phyloP scores from a whole-genome alignment of 495 filamentous ascomycete genomes.

The Aspergillus egyptiacus region DNA sequence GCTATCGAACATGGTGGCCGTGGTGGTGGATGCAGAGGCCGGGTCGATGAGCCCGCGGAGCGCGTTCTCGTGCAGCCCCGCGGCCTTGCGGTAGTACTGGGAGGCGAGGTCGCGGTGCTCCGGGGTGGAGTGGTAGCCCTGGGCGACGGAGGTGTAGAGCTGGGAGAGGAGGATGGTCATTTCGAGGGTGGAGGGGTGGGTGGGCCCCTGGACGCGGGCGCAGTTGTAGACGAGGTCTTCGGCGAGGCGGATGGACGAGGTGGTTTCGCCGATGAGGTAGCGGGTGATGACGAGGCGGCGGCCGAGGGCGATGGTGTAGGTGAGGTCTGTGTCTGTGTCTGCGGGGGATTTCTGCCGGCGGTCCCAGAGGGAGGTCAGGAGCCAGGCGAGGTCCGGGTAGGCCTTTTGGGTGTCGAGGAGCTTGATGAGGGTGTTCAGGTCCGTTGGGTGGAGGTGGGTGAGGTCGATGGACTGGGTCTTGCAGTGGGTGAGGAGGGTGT shows the following conservation, averaged over 20 bases:
- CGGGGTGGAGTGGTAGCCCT: constrained; percentile 28
- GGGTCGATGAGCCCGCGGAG: constrained; percentile 34
- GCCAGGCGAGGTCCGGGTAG: constrained; percentile 34
- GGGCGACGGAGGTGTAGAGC: constrained; percentile 34
- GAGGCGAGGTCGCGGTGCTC: constrained; percentile 29
- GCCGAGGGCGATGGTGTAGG: constrained; percentile 25
- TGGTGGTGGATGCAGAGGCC: constrained; percentile 6
- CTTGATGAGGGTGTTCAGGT: constrained; percentile 32
- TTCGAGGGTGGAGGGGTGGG: constrained; percentile 30
- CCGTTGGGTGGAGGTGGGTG: constrained; percentile 22
- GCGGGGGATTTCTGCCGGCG: constrained; percentile 25
- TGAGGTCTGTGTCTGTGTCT: constrained; percentile 14
- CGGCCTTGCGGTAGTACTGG: constrained; percentile 40
- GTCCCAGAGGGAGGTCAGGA: constrained; percentile 31
- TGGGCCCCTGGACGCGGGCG: constrained; percentile 33
- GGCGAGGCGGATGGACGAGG: constrained; percentile 31
- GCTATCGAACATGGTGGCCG: background rate
- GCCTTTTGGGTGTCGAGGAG: constrained; percentile 34
- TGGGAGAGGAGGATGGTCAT: constrained; percentile 37
- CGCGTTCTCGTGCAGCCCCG: constrained; percentile 33
- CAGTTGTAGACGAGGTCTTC: constrained; percentile 42
- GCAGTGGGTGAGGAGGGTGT: constrained; percentile 11
- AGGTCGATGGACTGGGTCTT: constrained; percentile 22
- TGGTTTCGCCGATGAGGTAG: constrained; percentile 28
- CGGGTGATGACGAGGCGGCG: constrained; percentile 33